Conservation (phyloP, 306 rosid species). For the Luffa acutangula region DNA sequence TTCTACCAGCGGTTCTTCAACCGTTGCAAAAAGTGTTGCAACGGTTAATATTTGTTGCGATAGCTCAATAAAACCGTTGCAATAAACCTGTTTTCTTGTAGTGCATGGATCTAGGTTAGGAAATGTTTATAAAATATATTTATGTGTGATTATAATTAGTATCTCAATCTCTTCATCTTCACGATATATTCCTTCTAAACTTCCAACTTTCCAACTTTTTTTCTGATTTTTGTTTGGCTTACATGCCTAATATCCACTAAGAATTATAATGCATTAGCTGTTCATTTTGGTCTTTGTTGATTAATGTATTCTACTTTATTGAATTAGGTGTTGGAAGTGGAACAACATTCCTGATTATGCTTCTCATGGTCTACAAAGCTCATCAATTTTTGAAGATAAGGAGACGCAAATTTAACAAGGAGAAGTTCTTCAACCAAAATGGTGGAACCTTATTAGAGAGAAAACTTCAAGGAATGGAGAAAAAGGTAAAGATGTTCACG, state of each 20-base stretch:
- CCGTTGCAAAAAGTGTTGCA: too few species aligned
- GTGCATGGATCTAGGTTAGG: too few species aligned
- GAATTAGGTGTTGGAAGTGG: constrained; percentile 36
- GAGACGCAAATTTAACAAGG: constrained; percentile 14
- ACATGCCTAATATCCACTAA: not conserved
- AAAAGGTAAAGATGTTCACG: constrained; percentile 25
- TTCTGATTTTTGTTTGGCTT: not conserved
- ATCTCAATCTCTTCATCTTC: too few species aligned
- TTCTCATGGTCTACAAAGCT: constrained; percentile 21
- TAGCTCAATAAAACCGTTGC: too few species aligned
- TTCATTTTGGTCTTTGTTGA: not conserved
- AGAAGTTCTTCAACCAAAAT: constrained; percentile 37
- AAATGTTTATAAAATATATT: too few species aligned
- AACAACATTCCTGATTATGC: constrained; percentile 21
- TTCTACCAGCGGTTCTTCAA: too few species aligned
- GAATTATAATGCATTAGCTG: not conserved
- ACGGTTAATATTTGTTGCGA: too few species aligned
- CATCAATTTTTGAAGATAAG: constrained; percentile 15
- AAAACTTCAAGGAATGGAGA: constrained; percentile 19
- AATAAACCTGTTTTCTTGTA: too few species aligned
- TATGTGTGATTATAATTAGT: too few species aligned
- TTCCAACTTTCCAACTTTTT: too few species aligned
- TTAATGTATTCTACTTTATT: not conserved
- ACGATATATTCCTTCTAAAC: too few species aligned
- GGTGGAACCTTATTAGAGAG: constrained; percentile 42